A percentile compares a stretch with the other conserved stretches of the same genome.
Evolutionary conservation across 805 yeast genomes (phyloP).

Genomic region (Hanseniaspora vineae): DNA sequence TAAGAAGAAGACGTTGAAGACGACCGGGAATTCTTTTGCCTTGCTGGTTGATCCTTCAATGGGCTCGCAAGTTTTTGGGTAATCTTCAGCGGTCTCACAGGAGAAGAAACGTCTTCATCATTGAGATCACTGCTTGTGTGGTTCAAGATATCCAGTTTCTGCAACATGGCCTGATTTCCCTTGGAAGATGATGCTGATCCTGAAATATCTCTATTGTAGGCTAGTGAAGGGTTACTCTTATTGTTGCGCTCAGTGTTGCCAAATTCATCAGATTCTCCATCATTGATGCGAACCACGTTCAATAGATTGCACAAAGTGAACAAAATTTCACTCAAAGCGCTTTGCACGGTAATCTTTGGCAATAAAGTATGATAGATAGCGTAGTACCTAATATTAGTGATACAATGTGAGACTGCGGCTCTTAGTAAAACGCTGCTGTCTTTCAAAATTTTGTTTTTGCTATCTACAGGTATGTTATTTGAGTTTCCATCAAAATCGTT

Average conservation of each 20-base stretch:
- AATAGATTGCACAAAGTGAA: constrained; percentile 53
- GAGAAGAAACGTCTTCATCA: constrained; percentile 21
- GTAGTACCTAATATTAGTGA: constrained; percentile 66
- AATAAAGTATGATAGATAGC: constrained; percentile 48
- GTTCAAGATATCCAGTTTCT: not conserved
- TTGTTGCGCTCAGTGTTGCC: not conserved
- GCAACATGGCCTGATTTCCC: not conserved
- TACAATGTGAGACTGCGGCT: constrained; percentile 58
- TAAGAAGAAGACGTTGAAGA: not conserved
- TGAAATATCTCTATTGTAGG: too few relatives aligned
- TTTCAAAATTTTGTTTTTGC: constrained; percentile 16
- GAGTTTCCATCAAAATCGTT: not conserved
- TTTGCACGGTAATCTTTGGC: constrained; percentile 59
- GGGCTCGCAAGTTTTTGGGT: constrained; percentile 35
- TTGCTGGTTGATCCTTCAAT: not conserved
- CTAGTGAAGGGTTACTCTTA: not conserved
- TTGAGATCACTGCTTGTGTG: constrained; percentile 1
- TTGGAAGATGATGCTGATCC: too few relatives aligned
- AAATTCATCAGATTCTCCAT: not conserved
- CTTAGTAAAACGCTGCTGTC: constrained; percentile 39
- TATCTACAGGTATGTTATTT: constrained; percentile 7
- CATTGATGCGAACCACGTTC: constrained; percentile 35
- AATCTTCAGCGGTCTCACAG: constrained; percentile 59
- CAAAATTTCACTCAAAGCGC: constrained; percentile 63
- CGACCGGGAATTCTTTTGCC: not conserved